Base-by-base conservation (phyloP, 2,329 filamentous ascomycete species). In the Biscogniauxia marginata region DNA sequence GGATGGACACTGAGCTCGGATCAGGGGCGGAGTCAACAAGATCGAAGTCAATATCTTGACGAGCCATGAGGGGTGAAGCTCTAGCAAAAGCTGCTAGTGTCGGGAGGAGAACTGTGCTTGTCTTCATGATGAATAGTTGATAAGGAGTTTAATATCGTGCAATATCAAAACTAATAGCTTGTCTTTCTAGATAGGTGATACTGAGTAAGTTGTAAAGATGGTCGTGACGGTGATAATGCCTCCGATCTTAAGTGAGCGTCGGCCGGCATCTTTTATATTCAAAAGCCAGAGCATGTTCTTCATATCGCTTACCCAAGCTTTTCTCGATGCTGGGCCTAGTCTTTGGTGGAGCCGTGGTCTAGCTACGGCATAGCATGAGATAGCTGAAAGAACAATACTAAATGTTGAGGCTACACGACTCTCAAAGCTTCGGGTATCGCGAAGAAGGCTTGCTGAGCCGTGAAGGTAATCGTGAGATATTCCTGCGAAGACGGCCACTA, bases 1-100 rank as follows among this genome's bases (percentile, higher is more conserved):
- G 67, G 22, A 71, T 65, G 30, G 70, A 65, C 24, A 64, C 61
- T 2, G 66, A 49, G 9, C 64, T 62, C 20, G 68, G 68, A 45
- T 70, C 61, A 5, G 73, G 70, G 9, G 68, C 65, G 24, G 67
- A 52, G 57, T 73, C 67, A 49, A 74, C 69, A 6, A 62, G 53
- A 16, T 62, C 66, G 30, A 74, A 67, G 55, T 77, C 69, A 50
- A 77, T 73, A 7, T 63, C 57, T 54, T 73, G 71, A 46, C 71
- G 71, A 46, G 58, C 61, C 21, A 57, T 53, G 16, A 66, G 60
- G 8, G 61, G 56, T 18, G 61, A 61, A 24, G 65, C 63, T 7
- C 53, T 49, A 11, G 51, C 53, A 30, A 64, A 34, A 44, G 58
- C 56, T 51, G 56, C 56, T 3, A 65, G 56, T 25, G 61, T 62